Evolutionary conservation across 2,329 filamentous ascomycete species (phyloP).

Genomic region (Aspergillus niger): DNA sequence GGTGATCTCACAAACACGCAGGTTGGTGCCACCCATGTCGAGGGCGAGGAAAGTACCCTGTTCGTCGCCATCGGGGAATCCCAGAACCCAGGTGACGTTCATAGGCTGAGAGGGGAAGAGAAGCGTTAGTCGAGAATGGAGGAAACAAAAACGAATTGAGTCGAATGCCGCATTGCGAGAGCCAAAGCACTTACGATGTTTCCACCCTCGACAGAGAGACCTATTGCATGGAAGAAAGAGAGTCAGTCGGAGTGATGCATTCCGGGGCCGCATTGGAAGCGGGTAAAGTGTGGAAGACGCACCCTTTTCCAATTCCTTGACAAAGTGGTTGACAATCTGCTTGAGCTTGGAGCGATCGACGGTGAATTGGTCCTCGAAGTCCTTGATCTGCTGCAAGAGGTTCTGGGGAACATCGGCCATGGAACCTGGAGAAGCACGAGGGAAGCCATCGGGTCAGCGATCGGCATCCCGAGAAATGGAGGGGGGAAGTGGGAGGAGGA

Average conservation of each 20-base stretch:
- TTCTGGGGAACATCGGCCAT: constrained; percentile 89
- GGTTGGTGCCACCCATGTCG: constrained; percentile 95
- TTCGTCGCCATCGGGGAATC: constrained; percentile 82
- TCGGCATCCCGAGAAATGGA: neutral
- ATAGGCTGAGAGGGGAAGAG: constrained; percentile 66
- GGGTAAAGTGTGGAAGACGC: constrained; percentile 23
- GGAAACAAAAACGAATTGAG: neutral
- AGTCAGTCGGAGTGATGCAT: neutral
- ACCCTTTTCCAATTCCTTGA: constrained; percentile 85
- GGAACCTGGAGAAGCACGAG: constrained; percentile 61
- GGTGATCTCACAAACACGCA: constrained; percentile 91
- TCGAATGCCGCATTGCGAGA: neutral
- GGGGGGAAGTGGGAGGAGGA: neutral
- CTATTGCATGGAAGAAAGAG: constrained; percentile 45
- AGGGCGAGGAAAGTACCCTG: constrained; percentile 85
- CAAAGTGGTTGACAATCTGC: constrained; percentile 85
- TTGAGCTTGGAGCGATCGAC: constrained; percentile 80
- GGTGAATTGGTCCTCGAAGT: constrained; percentile 80
- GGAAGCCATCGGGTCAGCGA: constrained; percentile 10
- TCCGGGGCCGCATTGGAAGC: neutral
- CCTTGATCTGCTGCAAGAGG: constrained; percentile 76
- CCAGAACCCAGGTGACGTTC: constrained; percentile 97
- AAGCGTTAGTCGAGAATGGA: neutral
- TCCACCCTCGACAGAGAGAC: constrained; percentile 81
- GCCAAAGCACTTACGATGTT: constrained; percentile 71